A percentile compares a stretch with the other conserved stretches of the same genome.
Evolutionary conservation across 2,329 filamentous ascomycete genomes (phyloP).

Genomic region (Colletotrichum sp.): DNA sequence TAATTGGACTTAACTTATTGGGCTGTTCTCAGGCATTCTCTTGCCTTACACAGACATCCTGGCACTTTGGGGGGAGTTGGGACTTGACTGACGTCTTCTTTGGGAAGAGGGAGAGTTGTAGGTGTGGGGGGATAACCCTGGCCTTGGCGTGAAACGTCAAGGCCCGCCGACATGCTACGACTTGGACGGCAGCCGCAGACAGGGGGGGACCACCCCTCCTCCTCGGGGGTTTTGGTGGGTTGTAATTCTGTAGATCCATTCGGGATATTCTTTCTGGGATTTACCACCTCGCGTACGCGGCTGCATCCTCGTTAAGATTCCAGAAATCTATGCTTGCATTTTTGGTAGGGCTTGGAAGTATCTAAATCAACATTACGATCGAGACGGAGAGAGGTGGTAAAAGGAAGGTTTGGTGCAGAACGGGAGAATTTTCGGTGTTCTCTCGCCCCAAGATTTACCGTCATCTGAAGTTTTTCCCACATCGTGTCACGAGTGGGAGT

Average conservation of each 20-base stretch:
- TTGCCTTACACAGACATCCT: background rate
- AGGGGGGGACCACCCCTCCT: background rate
- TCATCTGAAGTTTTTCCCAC: background rate
- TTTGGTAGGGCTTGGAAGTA: background rate
- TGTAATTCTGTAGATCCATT: background rate
- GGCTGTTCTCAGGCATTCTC: background rate
- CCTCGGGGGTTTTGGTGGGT: background rate
- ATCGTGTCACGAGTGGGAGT: background rate
- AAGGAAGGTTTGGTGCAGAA: background rate
- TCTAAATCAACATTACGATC: rapidly evolving
- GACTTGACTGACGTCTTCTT: background rate
- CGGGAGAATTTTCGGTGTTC: background rate
- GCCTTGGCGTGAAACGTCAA: background rate
- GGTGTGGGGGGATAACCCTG: background rate
- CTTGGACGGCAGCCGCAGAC: background rate
- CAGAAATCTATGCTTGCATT: background rate
- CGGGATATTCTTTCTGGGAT: background rate
- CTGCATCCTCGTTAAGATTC: background rate
- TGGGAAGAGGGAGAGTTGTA: background rate
- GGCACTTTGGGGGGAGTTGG: background rate
- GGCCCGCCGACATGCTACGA: background rate
- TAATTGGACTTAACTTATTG: background rate
- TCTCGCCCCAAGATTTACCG: background rate
- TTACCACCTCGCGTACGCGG: background rate
- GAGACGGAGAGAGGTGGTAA: rapidly evolving